Evolutionary conservation across 352 stramenopile species (phyloP), one percentile per base, ranked within the genome.

Genomic region (Aphanomyces cochlioides): DNA sequence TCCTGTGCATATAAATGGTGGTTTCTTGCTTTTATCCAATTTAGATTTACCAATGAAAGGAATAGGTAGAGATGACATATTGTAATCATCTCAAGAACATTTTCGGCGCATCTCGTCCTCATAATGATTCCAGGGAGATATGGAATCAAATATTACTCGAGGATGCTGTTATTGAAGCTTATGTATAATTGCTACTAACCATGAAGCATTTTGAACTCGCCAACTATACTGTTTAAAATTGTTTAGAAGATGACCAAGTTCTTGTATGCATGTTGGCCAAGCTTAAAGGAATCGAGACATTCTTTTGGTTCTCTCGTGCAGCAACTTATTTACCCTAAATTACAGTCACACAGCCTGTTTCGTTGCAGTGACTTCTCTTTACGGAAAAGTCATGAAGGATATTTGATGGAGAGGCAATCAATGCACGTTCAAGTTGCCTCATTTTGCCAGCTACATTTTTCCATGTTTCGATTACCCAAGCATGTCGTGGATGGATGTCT

Each of bases 371-470:
- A 91, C 56, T 80, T 80, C 17, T 77, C 47, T 8, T 90, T 87
- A 63, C 77, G 83, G 28, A 66, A 75, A 5, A 61, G 91, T 4
- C 79, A 68, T 50, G 80, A 68, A 19, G 83, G 81, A 36, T 93
- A 87, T 37, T 72, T 90, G 15, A 79, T 93, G 38, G 82, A 90
- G 61, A 73, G 80, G 5, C 56, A 50, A n/a, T 77, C 72, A 17
- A 87, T 93, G 81, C 81, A 91, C 61, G 79, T 90, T 56, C 81
- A 90, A 75, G 85, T 91, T 45, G 79, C 84, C 63, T 89, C 83
- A 10, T 93, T 89, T 75, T 79, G 77, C 13, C 79, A 88, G 19
- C 66, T 90, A 17, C 79, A 90, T 60, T 93, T 93, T 47, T 81
- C 85, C 34, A 82, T 82, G 0, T 89, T 93, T 69, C 75, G 80